A percentile compares a stretch with the other conserved stretches of the same genome.
Conservation (phyloP, 2,329 filamentous ascomycete genomes). For the Neoscytalidium dimidiatum region DNA sequence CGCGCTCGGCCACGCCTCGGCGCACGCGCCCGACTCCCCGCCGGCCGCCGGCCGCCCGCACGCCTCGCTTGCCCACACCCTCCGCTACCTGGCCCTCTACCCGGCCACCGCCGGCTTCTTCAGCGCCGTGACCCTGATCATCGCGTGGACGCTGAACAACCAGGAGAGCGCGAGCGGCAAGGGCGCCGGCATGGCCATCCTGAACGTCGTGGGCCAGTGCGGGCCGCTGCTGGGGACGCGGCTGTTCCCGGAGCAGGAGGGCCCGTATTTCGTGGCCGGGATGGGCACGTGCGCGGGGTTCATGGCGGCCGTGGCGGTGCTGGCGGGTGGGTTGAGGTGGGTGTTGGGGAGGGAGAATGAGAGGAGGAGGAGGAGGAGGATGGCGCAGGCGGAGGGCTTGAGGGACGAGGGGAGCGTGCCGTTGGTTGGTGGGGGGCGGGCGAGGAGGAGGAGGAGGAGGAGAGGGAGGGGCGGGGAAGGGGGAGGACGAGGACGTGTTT, state of each 20-base stretch:
- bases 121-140: conserved; percentile 77
- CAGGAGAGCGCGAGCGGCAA: conserved; percentile 69
- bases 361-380: conserved; percentile 12
- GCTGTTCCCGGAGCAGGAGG: conserved; percentile 55
- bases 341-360: conserved; percentile 40
- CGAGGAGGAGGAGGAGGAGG: too few relatives aligned
- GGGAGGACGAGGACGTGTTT: not conserved
- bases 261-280: conserved; percentile 51
- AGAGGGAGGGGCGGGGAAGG: not conserved
- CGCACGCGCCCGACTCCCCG: conserved; percentile 17
- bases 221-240: conserved; percentile 65
- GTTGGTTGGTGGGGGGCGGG: not conserved
- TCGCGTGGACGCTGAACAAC: conserved; percentile 90
- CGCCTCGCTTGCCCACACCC: conserved; percentile 72
- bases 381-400: not conserved
- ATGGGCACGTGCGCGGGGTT: conserved; percentile 54
- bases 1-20: conserved; percentile 53
- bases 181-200: conserved; percentile 74
- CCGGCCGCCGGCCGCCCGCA: conserved; percentile 44
- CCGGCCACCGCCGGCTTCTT: conserved; percentile 84
- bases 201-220: conserved; percentile 81
- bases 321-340: conserved; percentile 46
- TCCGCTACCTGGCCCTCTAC: conserved; percentile 75
- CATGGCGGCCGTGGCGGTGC: conserved; percentile 49
- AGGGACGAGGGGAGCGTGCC: not conserved